These are phyloP conservation scores for Aureobasidium pullulans DNA, from an alignment of 2,329 filamentous ascomycete genomes.

Conservation along the genomic window DNA sequence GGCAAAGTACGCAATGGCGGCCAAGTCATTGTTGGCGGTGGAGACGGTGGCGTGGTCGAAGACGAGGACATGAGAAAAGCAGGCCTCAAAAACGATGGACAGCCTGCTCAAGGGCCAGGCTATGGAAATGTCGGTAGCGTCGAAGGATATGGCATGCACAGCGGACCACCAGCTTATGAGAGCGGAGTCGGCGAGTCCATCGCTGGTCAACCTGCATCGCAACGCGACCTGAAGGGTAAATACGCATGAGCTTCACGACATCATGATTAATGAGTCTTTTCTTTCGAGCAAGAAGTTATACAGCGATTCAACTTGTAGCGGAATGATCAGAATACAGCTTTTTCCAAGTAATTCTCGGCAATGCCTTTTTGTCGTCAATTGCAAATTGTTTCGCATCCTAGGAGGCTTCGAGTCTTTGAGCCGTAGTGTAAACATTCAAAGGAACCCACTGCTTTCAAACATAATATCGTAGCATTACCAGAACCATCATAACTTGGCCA, in stretches of 20 bases:
- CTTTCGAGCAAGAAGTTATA: neutral
- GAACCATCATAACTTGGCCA: constrained; percentile 4
- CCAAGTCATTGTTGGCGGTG: constrained; percentile 65
- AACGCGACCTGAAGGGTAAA: neutral
- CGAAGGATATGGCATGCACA: constrained; percentile 8
- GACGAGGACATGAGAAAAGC: constrained; percentile 30
- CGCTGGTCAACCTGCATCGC: constrained; percentile 13
- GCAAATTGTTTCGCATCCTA: too few species aligned
- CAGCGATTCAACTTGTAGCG: neutral
- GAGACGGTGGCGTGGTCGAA: constrained; percentile 43
- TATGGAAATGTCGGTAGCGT: neutral
- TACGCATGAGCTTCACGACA: neutral
- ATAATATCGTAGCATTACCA: neutral
- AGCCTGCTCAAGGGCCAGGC: neutral
- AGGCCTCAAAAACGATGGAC: constrained; percentile 2
- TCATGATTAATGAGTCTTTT: neutral
- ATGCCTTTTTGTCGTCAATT: too few species aligned
- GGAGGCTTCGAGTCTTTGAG: too few species aligned
- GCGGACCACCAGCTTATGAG: constrained; percentile 2
- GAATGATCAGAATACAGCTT: too few species aligned
- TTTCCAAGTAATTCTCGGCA: too few species aligned
- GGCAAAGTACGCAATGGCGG: constrained; percentile 69
- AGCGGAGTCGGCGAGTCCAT: constrained; percentile 9
- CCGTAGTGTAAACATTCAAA: too few species aligned
- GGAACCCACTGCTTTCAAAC: too few species aligned